Conservation (phyloP, 352 stramenopile genomes). For the Phytophthora citrophthora region DNA sequence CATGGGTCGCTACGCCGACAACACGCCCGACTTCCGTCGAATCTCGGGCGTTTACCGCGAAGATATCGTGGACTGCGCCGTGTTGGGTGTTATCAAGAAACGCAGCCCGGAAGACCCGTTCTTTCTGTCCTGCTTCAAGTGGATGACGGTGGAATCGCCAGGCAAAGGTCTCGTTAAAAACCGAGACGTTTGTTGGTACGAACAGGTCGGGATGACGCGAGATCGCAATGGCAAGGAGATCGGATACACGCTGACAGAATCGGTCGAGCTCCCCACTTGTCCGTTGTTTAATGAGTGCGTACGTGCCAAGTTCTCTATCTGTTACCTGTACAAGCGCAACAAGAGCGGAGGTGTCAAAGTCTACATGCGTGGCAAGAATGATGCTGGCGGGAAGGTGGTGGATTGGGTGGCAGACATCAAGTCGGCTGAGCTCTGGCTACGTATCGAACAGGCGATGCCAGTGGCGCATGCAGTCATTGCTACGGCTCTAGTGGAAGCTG, state of each 20-base stretch:
- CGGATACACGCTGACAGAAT: conserved; percentile 79
- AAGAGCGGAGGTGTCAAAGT: conserved; percentile 77
- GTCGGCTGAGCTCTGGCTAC: conserved; percentile 75
- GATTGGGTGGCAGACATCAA: conserved; percentile 79
- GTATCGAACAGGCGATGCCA: conserved; percentile 57
- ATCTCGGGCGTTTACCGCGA: conserved; percentile 78
- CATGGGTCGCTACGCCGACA: conserved; percentile 78
- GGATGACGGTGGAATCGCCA: conserved; percentile 77
- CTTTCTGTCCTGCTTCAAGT: conserved; percentile 84
- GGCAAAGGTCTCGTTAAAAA: conserved; percentile 81
- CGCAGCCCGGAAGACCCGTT: conserved; percentile 58
- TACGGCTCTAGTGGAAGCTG: conserved; percentile 62
- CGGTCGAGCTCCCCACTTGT: conserved; percentile 72
- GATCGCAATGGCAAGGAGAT: conserved; percentile 84
- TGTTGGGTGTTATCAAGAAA: conserved; percentile 68
- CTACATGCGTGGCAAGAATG: conserved; percentile 81
- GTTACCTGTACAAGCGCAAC: conserved; percentile 79
- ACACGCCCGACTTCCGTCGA: conserved; percentile 68
- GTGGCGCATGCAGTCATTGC: conserved; percentile 63
- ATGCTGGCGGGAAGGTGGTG: conserved; percentile 70
- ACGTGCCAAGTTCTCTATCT: conserved; percentile 72
- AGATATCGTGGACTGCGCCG: conserved; percentile 78
- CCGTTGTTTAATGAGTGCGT: conserved; percentile 72
- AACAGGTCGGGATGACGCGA: conserved; percentile 69
- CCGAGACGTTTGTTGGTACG: conserved; percentile 82